These are phyloP conservation scores for Coniochaeta sp. DNA, from an alignment of 2,329 filamentous ascomycete genomes.

Conservation along the genomic window DNA sequence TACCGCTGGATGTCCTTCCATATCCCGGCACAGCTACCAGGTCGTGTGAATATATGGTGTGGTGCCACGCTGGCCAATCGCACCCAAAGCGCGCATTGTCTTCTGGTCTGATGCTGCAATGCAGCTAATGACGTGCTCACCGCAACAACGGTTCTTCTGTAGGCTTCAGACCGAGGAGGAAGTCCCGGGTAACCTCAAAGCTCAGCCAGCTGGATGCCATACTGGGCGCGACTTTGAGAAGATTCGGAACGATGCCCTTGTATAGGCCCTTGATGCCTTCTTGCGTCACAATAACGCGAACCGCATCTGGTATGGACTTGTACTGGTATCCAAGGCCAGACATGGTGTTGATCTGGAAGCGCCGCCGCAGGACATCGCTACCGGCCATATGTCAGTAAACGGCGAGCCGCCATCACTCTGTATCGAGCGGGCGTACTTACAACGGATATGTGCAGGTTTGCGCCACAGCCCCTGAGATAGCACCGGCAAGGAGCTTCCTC, in stretches of 20 bases:
- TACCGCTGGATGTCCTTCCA: too few relatives aligned
- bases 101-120: not conserved
- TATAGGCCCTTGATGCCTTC: conserved; percentile 85
- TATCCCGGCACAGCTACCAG: too few relatives aligned
- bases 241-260: conserved; percentile 91
- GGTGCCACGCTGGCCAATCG: not conserved
- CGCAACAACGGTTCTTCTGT: conserved; percentile 24
- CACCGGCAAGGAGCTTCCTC: conserved; percentile 82
- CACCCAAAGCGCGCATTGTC: not conserved
- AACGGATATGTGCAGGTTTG: conserved; percentile 99
- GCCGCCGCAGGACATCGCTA: conserved; percentile 83
- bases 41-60: not conserved
- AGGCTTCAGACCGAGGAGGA: conserved; percentile 59
- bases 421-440: conserved; percentile 48
- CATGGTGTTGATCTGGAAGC: conserved; percentile 99
- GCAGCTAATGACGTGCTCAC: conserved; percentile 10
- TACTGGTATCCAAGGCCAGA: conserved; percentile 96
- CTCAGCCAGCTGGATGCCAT: conserved; percentile 99
- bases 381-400: conserved; percentile 13
- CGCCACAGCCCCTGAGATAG: conserved; percentile 90
- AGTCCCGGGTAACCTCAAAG: conserved; percentile 89
- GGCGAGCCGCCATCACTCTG: not conserved
- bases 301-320: conserved; percentile 75
- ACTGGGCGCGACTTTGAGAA: conserved; percentile 94
- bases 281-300: conserved; percentile 72